These are phyloP conservation scores for Wickerhamiella bombiphila DNA, from an alignment of 805 yeast genomes.

Conservation along the genomic window DNA sequence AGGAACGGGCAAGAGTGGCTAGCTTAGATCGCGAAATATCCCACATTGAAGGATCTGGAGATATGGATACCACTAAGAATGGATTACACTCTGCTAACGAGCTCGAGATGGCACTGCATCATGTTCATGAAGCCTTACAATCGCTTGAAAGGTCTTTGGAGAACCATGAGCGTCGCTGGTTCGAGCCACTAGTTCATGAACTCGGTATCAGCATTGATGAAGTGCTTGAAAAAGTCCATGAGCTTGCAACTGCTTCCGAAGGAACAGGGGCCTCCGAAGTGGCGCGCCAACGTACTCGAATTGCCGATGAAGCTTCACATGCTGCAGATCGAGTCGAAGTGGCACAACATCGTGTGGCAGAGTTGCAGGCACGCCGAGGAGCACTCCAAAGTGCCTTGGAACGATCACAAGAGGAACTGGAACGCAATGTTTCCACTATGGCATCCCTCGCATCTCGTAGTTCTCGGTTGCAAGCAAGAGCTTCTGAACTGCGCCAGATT, in stretches of 20 bases:
- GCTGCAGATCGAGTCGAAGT: constrained; percentile 47
- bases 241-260: background rate
- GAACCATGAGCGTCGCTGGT: background rate
- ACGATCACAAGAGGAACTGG: constrained; percentile 8
- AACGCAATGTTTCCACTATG: background rate
- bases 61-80: background rate
- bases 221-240: background rate
- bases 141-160: background rate
- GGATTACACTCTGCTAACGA: background rate
- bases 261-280: constrained; percentile 24
- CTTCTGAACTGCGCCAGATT: constrained; percentile 23
- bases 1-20: background rate
- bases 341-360: constrained; percentile 32
- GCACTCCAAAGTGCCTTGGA: constrained; percentile 12
- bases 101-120: background rate
- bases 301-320: constrained; percentile 48
- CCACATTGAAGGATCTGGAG: constrained; percentile 1
- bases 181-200: background rate
- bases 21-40: constrained; percentile 5
- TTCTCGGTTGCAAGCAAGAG: background rate
- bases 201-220: background rate
- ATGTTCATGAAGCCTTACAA: background rate
- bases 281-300: constrained; percentile 43
- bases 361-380: constrained; percentile 10
- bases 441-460: background rate